These are phyloP conservation scores for Cantharellus cinnabarinus DNA, from an alignment of 768 basidiomycete species.

Conservation along the genomic window DNA sequence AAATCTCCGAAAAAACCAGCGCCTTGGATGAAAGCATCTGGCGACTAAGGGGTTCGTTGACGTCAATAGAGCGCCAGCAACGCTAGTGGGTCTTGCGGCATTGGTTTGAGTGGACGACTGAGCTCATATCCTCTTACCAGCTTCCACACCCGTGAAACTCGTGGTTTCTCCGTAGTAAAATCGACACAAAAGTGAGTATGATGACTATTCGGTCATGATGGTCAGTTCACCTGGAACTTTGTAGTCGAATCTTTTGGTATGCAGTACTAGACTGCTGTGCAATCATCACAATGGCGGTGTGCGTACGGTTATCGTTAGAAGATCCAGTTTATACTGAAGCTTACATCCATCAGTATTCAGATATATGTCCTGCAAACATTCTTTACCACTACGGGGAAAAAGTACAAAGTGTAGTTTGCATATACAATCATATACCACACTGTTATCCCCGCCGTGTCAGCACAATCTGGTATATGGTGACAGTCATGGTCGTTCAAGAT, in stretches of 20 bases:
- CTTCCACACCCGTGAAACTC: slow-evolving; percentile 84
- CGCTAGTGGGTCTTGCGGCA: slow-evolving; percentile 49
- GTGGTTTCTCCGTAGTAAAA: slow-evolving; percentile 82
- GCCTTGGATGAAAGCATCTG: slow-evolving; percentile 91
- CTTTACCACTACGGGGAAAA: slow-evolving; percentile 83
- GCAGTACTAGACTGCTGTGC: slow-evolving; percentile 60
- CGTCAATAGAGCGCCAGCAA: slow-evolving; percentile 81
- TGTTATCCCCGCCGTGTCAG: too few species aligned
- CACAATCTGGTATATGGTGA: not conserved
- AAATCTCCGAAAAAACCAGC: slow-evolving; percentile 81
- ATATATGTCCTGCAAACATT: slow-evolving; percentile 88
- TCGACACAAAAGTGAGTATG: slow-evolving; percentile 60
- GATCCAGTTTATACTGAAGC: not conserved
- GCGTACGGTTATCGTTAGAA: slow-evolving; percentile 16
- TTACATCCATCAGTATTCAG: slow-evolving; percentile 39
- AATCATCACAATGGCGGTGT: slow-evolving; percentile 77
- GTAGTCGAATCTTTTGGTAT: slow-evolving; percentile 85
- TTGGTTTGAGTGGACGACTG: not conserved
- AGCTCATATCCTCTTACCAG: slow-evolving; percentile 21
- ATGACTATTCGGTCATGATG: not conserved
- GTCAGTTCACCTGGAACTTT: not conserved
- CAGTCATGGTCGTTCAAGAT: not conserved
- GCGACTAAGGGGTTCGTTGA: slow-evolving; percentile 67
- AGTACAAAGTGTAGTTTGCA: slow-evolving; percentile 54
- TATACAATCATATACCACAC: too few species aligned